Evolutionary conservation across 805 yeast species (phyloP).

Genomic region (Sungouiozyma intestinalis): DNA sequence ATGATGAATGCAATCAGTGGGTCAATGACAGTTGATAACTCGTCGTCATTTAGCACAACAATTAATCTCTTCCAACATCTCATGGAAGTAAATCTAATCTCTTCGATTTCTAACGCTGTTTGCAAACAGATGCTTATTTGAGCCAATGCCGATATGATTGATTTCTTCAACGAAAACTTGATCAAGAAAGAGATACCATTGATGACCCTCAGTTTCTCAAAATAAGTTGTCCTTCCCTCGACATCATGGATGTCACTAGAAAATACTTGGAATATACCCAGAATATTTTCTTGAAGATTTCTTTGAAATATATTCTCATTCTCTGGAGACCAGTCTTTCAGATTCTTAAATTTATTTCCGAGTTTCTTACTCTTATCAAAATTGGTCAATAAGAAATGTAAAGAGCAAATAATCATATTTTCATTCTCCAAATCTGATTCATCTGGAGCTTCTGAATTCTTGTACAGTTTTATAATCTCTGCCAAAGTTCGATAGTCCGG

Average conservation of each 20-base stretch:
- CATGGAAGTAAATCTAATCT: slow-evolving; percentile 51
- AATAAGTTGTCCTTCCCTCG: slow-evolving; percentile 58
- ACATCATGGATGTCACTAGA: slow-evolving; percentile 70
- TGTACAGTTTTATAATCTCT: slow-evolving; percentile 23
- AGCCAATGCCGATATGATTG: slow-evolving; percentile 61
- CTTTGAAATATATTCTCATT: slow-evolving; percentile 28
- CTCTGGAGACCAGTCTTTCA: slow-evolving; percentile 17
- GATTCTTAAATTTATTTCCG: slow-evolving; percentile 20
- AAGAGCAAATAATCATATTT: slow-evolving; percentile 18
- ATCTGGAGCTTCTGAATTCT: slow-evolving; percentile 11
- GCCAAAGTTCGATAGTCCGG: slow-evolving; percentile 28
- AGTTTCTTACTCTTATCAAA: slow-evolving; percentile 21
- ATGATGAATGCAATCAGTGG: slow-evolving; percentile 62
- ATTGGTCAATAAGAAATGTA: slow-evolving; percentile 21
- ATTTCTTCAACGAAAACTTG: slow-evolving; percentile 36
- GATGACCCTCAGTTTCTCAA: slow-evolving; percentile 61
- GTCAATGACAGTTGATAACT: slow-evolving; percentile 59
- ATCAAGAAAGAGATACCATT: slow-evolving; percentile 65
- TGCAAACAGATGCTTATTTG: slow-evolving; percentile 83
- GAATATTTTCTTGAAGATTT: slow-evolving; percentile 46
- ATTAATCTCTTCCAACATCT: slow-evolving; percentile 60
- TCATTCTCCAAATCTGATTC: slow-evolving; percentile 12
- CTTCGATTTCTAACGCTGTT: slow-evolving; percentile 55
- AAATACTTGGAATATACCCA: slow-evolving; percentile 69
- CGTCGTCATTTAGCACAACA: slow-evolving; percentile 41